Evolutionary conservation across 1,139 yeast species (phyloP), one percentile per base, ranked within the genome.

Genomic region (Kodamaea ohmeri): DNA sequence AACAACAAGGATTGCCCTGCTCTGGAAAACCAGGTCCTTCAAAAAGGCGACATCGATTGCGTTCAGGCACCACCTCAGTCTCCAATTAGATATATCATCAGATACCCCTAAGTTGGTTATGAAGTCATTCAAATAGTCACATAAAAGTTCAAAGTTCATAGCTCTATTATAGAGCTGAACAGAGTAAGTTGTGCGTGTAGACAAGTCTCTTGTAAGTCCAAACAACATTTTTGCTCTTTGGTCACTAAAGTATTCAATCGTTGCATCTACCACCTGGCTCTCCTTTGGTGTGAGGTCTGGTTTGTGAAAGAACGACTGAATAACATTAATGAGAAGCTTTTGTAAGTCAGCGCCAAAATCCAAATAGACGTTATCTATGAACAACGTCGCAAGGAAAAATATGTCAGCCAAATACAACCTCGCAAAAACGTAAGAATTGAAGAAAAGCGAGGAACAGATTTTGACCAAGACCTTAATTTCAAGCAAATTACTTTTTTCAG

Each of bases 141-240:
- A 79, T 32, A 86, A 73, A 12, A 76, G 68, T 45, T 86, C 90
- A 50, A 87, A 71, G 19, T 79, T 78, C 29, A 63, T 61, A 0
- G 73, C 67, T 35, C 67, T 60, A 35, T 78, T 75, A 29, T 74
- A 70, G 37, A 77, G 69, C 44, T 70, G 77, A 21, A 57, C 57
- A 3, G 59, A 47, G 38, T 65, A 72, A 0, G 55, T 47, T 2
- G 53, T 46, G 1, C 49, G 43, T 4, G 55, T 35, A 13, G 71
- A 19, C 64, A 66, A 25, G 28, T 83, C 90, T 49, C 88, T 78
- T n/a, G 81, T 80, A 45, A 86, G 66, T 0, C 96, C 96, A 62
- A 86, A 86, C 44, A 86, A 64, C 69, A 85, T 75, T 49, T 78
- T 80, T 3, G 86, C 83, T 52, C 90, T 73, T 39, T 84, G 87